Conservation (phyloP, 495 filamentous ascomycete genomes). For the Neurospora africana region DNA sequence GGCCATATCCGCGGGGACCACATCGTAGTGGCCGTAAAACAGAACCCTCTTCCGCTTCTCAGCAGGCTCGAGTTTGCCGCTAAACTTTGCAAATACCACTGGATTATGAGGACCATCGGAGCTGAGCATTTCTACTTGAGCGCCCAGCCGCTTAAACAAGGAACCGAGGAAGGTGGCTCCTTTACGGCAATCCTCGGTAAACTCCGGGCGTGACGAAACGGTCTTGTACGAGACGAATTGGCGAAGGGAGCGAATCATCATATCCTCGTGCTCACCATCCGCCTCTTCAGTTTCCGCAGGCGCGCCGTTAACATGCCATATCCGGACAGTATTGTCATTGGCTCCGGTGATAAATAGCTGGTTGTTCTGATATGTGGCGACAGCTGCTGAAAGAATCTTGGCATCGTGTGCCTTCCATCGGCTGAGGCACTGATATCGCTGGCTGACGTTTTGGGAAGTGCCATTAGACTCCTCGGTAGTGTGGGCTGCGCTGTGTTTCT, state of each 20-base stretch:
- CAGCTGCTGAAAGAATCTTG: conserved; percentile 77
- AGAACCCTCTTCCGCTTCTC: conserved; percentile 69
- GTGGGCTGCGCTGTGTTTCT: conserved; percentile 50
- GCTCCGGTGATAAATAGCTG: conserved; percentile 87
- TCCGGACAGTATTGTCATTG: conserved; percentile 76
- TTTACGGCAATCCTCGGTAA: conserved; percentile 79
- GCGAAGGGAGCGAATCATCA: conserved; percentile 70
- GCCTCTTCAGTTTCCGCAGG: conserved; percentile 24
- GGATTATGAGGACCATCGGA: conserved; percentile 69
- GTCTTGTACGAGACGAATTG: conserved; percentile 87
- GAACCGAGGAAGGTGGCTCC: conserved; percentile 83
- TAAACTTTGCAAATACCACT: conserved; percentile 80
- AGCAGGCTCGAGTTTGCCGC: conserved; percentile 48
- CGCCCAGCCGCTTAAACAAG: conserved; percentile 83
- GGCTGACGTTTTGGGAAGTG: conserved; percentile 61
- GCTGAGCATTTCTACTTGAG: conserved; percentile 72
- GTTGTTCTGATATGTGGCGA: conserved; percentile 53
- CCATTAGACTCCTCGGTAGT: conserved; percentile 39
- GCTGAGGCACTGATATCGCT: conserved; percentile 73
- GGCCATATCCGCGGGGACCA: conserved; percentile 83
- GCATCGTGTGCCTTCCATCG: conserved; percentile 81
- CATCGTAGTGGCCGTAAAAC: conserved; percentile 97
- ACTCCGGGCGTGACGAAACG: conserved; percentile 73
- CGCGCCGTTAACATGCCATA: conserved; percentile 72
- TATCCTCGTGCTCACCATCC: conserved; percentile 41